Conservation (phyloP, 2,329 filamentous ascomycete genomes). For the Colletotrichum siamense region DNA sequence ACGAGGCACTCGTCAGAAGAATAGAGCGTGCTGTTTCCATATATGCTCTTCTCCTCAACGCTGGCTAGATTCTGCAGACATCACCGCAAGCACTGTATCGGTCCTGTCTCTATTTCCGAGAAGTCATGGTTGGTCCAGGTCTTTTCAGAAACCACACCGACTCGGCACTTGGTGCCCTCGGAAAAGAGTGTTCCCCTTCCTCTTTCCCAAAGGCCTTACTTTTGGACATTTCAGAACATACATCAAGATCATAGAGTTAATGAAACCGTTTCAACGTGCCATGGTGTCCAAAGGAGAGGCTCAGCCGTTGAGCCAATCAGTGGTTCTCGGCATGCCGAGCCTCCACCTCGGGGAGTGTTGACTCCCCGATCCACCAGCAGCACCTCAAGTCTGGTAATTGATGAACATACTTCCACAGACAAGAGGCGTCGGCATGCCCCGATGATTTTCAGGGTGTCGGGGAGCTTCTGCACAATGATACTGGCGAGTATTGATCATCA, state of each 20-base stretch:
- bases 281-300: not conserved
- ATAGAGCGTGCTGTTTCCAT: rapidly evolving
- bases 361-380: not conserved
- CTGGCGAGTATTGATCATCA: not conserved
- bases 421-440: not conserved
- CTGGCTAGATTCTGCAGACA: not conserved
- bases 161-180: not conserved
- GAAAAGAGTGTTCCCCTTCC: not conserved
- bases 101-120: not conserved
- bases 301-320: not conserved
- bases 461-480: not conserved
- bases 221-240: not conserved
- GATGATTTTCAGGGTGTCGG: not conserved
- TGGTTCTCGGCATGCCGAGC: not conserved
- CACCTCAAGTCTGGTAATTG: not conserved
- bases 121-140: not conserved
- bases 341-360: not conserved
- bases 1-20: not conserved
- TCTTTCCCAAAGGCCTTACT: not conserved
- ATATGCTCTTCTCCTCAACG: not conserved
- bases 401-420: not conserved
- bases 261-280: not conserved
- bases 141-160: not conserved
- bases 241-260: not conserved
- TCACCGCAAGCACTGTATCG: not conserved